Conservation (phyloP, 768 basidiomycete genomes). For the Rhizopogon sp. region DNA sequence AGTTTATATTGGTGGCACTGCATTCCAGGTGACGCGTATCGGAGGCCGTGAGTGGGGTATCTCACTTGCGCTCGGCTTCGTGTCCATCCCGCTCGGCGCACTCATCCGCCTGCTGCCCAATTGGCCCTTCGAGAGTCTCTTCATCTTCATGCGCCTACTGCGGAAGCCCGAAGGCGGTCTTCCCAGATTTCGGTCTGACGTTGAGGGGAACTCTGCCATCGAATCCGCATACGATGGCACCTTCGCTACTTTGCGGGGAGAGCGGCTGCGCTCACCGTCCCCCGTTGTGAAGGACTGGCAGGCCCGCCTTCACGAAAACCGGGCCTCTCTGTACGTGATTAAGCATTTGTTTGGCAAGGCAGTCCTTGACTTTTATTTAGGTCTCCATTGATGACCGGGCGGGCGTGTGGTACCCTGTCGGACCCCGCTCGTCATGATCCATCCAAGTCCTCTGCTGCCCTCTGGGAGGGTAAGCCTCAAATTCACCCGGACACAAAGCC, state of each 20-base stretch:
- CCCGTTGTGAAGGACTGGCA: conserved; percentile 65
- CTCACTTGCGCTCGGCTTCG: conserved; percentile 78
- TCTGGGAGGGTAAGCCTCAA: conserved; percentile 83
- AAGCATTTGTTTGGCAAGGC: too few species aligned
- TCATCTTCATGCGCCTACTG: conserved; percentile 53
- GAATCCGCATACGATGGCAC: conserved; percentile 81
- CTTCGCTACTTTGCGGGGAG: conserved; percentile 82
- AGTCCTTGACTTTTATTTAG: conserved; percentile 5
- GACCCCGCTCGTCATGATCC: conserved; percentile 77
- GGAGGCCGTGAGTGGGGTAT: conserved; percentile 90
- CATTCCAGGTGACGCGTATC: conserved; percentile 82
- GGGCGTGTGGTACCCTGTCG: conserved; percentile 53
- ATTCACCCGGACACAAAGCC: conserved; percentile 80
- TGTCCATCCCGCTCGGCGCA: conserved; percentile 85
- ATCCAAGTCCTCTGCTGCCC: conserved; percentile 72
- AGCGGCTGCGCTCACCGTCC: conserved; percentile 79
- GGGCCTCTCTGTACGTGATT: too few species aligned
- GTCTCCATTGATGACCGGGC: conserved; percentile 61
- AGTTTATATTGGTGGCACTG: conserved; percentile 85
- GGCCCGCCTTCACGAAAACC: too few species aligned
- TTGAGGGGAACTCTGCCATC: conserved; percentile 74
- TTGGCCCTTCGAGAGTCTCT: conserved; percentile 63
- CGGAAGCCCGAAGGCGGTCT: conserved; percentile 54
- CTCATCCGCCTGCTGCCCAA: conserved; percentile 80
- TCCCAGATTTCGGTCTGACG: conserved; percentile 57